Evolutionary conservation across 1,284 basidiomycete species (phyloP).

Genomic region (Chondrostereum purpureum): DNA sequence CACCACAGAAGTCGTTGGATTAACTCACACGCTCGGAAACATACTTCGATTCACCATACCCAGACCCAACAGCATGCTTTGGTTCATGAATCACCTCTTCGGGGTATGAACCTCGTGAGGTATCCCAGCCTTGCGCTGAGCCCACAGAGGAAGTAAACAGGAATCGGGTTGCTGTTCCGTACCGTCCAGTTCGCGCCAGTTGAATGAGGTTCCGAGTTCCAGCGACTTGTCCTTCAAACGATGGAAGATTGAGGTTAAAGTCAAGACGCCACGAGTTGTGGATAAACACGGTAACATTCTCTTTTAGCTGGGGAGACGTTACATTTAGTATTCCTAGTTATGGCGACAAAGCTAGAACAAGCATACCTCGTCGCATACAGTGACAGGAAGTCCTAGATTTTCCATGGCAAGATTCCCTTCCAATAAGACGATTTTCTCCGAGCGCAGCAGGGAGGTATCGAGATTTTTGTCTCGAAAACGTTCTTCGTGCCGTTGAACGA

Average conservation of each 20-base stretch:
- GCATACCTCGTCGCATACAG: neutral
- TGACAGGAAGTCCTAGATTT: neutral
- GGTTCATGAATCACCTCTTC: slow-evolving; percentile 18
- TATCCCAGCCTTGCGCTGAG: slow-evolving; percentile 19
- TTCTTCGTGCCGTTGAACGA: neutral
- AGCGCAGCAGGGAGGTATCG: neutral
- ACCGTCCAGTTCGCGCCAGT: slow-evolving; percentile 19
- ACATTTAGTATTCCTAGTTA: neutral
- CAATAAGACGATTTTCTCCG: neutral
- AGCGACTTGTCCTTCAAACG: slow-evolving; percentile 29
- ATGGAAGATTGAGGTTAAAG: slow-evolving; percentile 28
- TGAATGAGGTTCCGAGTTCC: slow-evolving; percentile 31
- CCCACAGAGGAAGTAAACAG: slow-evolving; percentile 26
- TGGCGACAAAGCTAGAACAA: neutral
- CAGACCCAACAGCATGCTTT: neutral
- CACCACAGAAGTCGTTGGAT: neutral
- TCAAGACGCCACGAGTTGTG: slow-evolving; percentile 37
- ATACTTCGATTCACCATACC: slow-evolving; percentile 1
- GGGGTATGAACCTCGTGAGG: slow-evolving; percentile 20
- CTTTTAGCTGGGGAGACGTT: neutral
- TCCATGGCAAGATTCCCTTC: neutral
- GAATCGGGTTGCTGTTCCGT: slow-evolving; percentile 14
- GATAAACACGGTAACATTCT: slow-evolving; percentile 24
- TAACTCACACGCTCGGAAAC: neutral
- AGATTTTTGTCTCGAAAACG: neutral